These are phyloP conservation scores for Ceratocystis cacaofunesta DNA, from an alignment of 2,329 filamentous ascomycete species.

Conservation along the genomic window DNA sequence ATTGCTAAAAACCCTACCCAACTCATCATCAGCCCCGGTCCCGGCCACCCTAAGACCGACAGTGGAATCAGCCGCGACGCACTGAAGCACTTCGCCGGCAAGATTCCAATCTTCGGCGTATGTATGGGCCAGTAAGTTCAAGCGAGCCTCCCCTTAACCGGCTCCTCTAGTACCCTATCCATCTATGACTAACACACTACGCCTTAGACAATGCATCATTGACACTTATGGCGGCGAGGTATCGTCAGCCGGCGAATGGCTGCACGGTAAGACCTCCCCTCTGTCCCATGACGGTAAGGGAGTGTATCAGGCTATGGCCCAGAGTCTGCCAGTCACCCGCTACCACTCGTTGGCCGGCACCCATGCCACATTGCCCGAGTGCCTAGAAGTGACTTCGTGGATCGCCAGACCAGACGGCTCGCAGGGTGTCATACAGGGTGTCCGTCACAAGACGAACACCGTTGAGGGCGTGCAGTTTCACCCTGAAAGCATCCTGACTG, in stretches of 20 bases:
- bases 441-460: slow-evolving; percentile 78
- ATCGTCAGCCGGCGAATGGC: slow-evolving; percentile 82
- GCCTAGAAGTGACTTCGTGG: slow-evolving; percentile 82
- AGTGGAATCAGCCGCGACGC: slow-evolving; percentile 87
- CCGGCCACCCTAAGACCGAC: slow-evolving; percentile 81
- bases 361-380: slow-evolving; percentile 69
- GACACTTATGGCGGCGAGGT: slow-evolving; percentile 86
- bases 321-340: slow-evolving; percentile 74
- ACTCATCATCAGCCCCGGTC: slow-evolving; percentile 85
- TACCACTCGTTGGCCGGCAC: slow-evolving; percentile 96
- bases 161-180: not conserved
- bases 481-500: slow-evolving; percentile 90
- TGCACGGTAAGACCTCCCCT: slow-evolving; percentile 92
- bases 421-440: slow-evolving; percentile 87
- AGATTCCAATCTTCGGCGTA: slow-evolving; percentile 90
- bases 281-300: slow-evolving; percentile 80
- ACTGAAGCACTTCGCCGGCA: slow-evolving; percentile 81
- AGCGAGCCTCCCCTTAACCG: no score
- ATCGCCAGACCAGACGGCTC: slow-evolving; percentile 61
- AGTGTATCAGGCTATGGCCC: slow-evolving; percentile 69
- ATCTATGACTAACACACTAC: slow-evolving; percentile 8
- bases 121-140: slow-evolving; percentile 81
- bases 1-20: slow-evolving; percentile 78
- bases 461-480: slow-evolving; percentile 98
- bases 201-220: slow-evolving; percentile 74